These are phyloP conservation scores for Neonectria punicea DNA, from an alignment of 2,329 filamentous ascomycete genomes.

Conservation along the genomic window DNA sequence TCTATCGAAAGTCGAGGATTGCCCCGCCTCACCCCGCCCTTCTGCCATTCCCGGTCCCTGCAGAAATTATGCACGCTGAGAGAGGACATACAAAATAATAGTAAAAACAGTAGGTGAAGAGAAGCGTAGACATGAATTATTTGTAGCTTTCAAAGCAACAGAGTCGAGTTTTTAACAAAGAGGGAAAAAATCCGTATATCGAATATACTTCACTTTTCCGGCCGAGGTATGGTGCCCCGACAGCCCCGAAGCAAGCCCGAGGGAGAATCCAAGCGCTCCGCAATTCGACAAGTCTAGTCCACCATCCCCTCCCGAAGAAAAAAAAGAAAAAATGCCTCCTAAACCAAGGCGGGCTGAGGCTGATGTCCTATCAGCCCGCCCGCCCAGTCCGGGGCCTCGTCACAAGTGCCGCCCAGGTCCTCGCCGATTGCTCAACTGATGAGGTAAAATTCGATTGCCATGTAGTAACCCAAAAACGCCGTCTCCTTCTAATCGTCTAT, in stretches of 20 bases:
- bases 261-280: constrained; percentile 46
- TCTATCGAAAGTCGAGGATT: constrained; percentile 18
- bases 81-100: constrained; percentile 1
- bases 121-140: constrained; percentile 29
- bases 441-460: constrained; percentile 40
- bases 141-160: constrained; percentile 33
- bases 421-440: constrained; percentile 39
- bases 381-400: constrained; percentile 29
- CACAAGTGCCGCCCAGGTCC: constrained; percentile 41
- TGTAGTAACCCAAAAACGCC: constrained; percentile 50
- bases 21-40: constrained; percentile 2
- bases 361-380: constrained; percentile 21
- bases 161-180: constrained; percentile 41
- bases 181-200: constrained; percentile 34
- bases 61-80: background rate
- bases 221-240: constrained; percentile 35
- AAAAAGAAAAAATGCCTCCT: constrained; percentile 13
- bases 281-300: constrained; percentile 43
- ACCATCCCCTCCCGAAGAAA: constrained; percentile 36
- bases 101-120: constrained; percentile 18
- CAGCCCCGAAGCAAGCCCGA: constrained; percentile 44
- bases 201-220: constrained; percentile 40
- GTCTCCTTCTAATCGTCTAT: constrained; percentile 54
- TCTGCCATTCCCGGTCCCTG: constrained; percentile 13
- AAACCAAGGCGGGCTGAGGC: constrained; percentile 16